These are phyloP conservation scores for Coniochaeta hoffmannii DNA, from an alignment of 2,329 filamentous ascomycete genomes.

Conservation along the genomic window DNA sequence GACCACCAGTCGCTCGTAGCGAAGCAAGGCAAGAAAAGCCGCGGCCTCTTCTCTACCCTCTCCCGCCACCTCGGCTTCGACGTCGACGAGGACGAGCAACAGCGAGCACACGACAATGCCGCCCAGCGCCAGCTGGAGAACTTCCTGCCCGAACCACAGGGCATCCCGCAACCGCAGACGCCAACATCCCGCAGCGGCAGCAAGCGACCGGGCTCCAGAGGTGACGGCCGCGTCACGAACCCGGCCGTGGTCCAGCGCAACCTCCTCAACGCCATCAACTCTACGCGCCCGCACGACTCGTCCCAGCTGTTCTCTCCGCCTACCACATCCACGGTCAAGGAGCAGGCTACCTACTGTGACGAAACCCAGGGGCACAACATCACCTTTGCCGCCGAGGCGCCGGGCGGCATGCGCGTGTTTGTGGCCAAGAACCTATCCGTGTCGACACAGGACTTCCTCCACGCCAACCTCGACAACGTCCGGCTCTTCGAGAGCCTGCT, in stretches of 20 bases:
- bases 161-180: background rate
- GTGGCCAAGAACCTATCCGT: slow-evolving; percentile 47
- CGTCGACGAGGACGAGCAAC: slow-evolving; percentile 28
- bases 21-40: slow-evolving; percentile 33
- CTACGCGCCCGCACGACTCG: slow-evolving; percentile 71
- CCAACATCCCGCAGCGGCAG: background rate
- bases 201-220: slow-evolving; percentile 16
- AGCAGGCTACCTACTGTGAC: slow-evolving; percentile 84
- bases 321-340: slow-evolving; percentile 64
- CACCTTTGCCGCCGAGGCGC: slow-evolving; percentile 59
- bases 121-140: slow-evolving; percentile 35
- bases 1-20: slow-evolving; percentile 20
- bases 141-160: slow-evolving; percentile 28
- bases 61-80: slow-evolving; percentile 64
- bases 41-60: slow-evolving; percentile 59
- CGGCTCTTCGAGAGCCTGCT: slow-evolving; percentile 64
- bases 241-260: slow-evolving; percentile 59
- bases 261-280: slow-evolving; percentile 69
- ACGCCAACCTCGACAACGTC: slow-evolving; percentile 52
- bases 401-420: slow-evolving; percentile 68
- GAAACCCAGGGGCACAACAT: slow-evolving; percentile 67
- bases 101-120: slow-evolving; percentile 10
- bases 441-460: slow-evolving; percentile 50
- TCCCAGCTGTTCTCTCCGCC: slow-evolving; percentile 66
- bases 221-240: slow-evolving; percentile 49